Percentiles rank a stretch among this genome's conserved stretches.
Conservation (phyloP, 2,329 filamentous ascomycete genomes). For the Pyrenochaeta sp. region DNA sequence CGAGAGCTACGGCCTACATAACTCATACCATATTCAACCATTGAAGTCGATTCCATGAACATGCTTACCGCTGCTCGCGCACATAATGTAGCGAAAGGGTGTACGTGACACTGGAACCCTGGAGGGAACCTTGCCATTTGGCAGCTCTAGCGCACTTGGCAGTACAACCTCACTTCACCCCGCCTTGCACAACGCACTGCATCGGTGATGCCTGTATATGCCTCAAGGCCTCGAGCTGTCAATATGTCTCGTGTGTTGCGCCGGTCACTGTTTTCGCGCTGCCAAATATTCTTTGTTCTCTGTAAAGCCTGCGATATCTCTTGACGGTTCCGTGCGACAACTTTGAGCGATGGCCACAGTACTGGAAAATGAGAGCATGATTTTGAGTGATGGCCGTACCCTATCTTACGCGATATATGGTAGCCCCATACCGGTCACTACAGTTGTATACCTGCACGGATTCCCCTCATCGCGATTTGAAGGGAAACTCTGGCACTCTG, state of each 20-base stretch:
- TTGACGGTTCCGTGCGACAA: neutral
- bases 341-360: constrained; percentile 8
- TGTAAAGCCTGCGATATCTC: neutral
- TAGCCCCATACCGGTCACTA: constrained; percentile 48
- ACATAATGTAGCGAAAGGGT: too few species aligned
- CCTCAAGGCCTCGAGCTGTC: constrained; percentile 5
- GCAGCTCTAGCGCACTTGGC: constrained; percentile 13
- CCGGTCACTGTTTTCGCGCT: neutral
- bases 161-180: constrained; percentile 3
- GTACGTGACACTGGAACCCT: neutral
- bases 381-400: constrained; percentile 48
- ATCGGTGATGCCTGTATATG: constrained; percentile 13
- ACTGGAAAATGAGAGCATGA: constrained; percentile 35
- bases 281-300: neutral
- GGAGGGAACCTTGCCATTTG: constrained; percentile 8
- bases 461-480: constrained; percentile 56
- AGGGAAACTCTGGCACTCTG: constrained; percentile 44
- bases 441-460: constrained; percentile 56
- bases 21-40: too few species aligned
- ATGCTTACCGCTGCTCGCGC: too few species aligned
- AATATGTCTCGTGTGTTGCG: constrained; percentile 8
- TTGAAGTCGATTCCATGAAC: too few species aligned
- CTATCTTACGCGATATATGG: constrained; percentile 59
- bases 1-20: too few species aligned
- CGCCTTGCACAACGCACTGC: constrained; percentile 5